Evolutionary conservation across 768 basidiomycete species (phyloP).

Genomic region (Amanita brunnescens): DNA sequence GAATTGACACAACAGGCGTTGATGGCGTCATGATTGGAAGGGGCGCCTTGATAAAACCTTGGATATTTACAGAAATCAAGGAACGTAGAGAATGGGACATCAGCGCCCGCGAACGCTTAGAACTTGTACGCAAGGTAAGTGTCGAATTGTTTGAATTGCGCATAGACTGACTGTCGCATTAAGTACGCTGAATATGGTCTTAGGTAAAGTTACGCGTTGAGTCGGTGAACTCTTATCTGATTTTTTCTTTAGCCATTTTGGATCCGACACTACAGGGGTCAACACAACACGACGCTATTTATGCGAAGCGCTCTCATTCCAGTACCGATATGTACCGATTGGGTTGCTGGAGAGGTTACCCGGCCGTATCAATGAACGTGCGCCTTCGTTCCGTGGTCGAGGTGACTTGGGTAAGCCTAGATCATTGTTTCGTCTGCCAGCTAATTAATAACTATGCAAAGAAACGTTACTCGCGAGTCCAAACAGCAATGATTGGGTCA

Average conservation of each 20-base stretch:
- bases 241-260: slow-evolving; percentile 57
- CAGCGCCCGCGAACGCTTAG: slow-evolving; percentile 73
- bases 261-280: slow-evolving; percentile 81
- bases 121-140: slow-evolving; percentile 64
- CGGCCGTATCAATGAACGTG: slow-evolving; percentile 79
- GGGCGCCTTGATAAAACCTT: slow-evolving; percentile 93
- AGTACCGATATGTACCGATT: slow-evolving; percentile 92
- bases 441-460: slow-evolving; percentile 20
- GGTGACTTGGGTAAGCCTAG: slow-evolving; percentile 71
- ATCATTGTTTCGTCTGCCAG: neutral
- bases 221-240: neutral
- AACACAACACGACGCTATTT: slow-evolving; percentile 90
- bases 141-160: neutral
- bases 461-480: slow-evolving; percentile 79
- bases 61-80: slow-evolving; percentile 94
- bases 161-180: neutral
- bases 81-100: slow-evolving; percentile 93
- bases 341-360: slow-evolving; percentile 83
- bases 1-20: slow-evolving; percentile 71
- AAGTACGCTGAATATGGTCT: slow-evolving; percentile 81
- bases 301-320: slow-evolving; percentile 93
- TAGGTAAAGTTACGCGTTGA: slow-evolving; percentile 42
- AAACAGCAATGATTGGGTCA: slow-evolving; percentile 83
- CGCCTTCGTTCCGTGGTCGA: slow-evolving; percentile 80
- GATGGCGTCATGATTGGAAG: slow-evolving; percentile 95